Evolutionary conservation across 192 early-diverging fungal genomes (phyloP), one percentile per base, ranked within the genome.

Genomic region (Spizellomyces sp.): DNA sequence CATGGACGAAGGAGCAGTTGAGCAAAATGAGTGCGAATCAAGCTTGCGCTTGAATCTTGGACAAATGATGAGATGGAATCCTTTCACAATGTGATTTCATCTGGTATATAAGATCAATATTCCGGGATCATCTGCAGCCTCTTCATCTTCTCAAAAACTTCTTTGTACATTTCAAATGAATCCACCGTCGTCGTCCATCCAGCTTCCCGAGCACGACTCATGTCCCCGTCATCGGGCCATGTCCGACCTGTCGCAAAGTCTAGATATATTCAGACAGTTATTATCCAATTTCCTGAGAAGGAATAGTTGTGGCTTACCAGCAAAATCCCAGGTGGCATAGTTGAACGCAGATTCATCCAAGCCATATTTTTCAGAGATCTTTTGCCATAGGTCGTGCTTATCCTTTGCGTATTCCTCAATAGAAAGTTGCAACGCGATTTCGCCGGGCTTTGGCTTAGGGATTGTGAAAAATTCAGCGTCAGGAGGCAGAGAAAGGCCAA

Each of bases 321-420:
- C 66, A 57, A 67, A 67, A 15, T 55, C 50, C 66, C 66, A 67
- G n/a, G 66, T 67, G 14, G 66, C 66, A 57, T 57, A 67, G 19
- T 67, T n/a, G 4, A 19, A 59, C 9, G 50, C 66, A 15, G 15
- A 27, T 12, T 19, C 14, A 58, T 67, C 66, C 12, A 67, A 41
- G 12, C 27, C 27, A 45, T 67, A 56, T 4, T n/a, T 59, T 56
- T 67, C 4, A 42, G 54, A 47, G 21, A 67, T 57, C n/a, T 15
- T 22, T 10, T 59, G n/a, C 66, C 48, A 58, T 14, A 58, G 17
- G 14, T 67, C 52, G 8, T 67, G 12, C 15, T 67, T 59, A 4
- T 9, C 63, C 63, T 36, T 36, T 36, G 27, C 27, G 27, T 36
- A 36, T 36, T 36, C 27, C 27, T 36, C 27, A 36, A 36, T 3